Evolutionary conservation across 2,329 filamentous ascomycete species (phyloP), one percentile per base, ranked within the genome.

Genomic region (Ophiostoma himal-ulmi): DNA sequence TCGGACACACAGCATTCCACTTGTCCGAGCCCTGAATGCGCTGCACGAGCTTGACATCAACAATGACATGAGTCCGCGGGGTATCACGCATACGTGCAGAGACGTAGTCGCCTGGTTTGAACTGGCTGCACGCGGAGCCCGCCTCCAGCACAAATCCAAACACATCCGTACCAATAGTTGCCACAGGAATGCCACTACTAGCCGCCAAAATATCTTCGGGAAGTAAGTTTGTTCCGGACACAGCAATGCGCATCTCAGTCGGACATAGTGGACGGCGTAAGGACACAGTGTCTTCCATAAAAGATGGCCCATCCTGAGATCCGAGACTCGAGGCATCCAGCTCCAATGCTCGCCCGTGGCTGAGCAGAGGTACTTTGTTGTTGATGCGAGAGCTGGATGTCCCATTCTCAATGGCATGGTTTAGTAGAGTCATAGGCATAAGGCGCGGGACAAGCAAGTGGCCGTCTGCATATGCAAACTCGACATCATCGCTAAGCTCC

Each of bases 361-460:
- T 1, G 3, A 41, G n/a, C 6, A 73, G 62, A 1, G 65, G 44
- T 3, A 48, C 52, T 7, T 44, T 34, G 1, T 34, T 41, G 20
- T 70, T 26, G 14, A 62, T 14, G 20, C 67, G 54, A 1, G 71
- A 30, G 0, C 13, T 39, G 20, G 52, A 2, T 0, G 71, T n/a
- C 0, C 72, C 69, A 4, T 68, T 39, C 73, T 85, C 83, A 1
- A 86, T 80, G n/a, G 82, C 71, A 5, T 75, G 74, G 72, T 86
- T 86, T 37, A 86, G 74, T 0, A 72, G 44, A 1, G 71, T 48
- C 1, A 84, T 71, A 0, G 81, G 80, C 62, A 77, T 74, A 1
- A 86, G 76, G 4, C 84, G 80, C 6, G 84, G 83, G 4, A 85
- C 79, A 71, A 72, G 10, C 5, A 74, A 44, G 1, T 52, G 26